Base-by-base conservation (phyloP, 495 filamentous ascomycete species). In the Amphirosellinia nigrospora region DNA sequence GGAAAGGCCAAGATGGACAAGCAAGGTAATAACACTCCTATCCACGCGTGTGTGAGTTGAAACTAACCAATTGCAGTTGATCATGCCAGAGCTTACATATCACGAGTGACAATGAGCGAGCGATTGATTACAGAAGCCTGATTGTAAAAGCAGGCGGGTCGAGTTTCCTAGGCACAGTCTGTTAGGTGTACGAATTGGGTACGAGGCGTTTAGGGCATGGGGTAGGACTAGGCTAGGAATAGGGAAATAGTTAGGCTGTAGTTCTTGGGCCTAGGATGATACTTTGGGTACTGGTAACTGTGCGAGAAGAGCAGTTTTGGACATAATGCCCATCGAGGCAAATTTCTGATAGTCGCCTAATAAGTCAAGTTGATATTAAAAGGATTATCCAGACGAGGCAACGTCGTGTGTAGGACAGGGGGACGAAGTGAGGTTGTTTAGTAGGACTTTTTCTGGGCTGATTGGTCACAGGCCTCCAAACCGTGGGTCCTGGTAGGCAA, bases 1-100 rank as follows among this genome's bases (percentile, higher is more conserved):
- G 39, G 68, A 0, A 61, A 32, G 26, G 59, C 45, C 11, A 78
- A 76, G 64, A 78, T 78, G 73, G 70, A 74, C 52, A 71, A 73
- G 52, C 72, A 72, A 55, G 21, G 75, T 73, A 74, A 74, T 23
- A 70, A 41, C 59, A 39, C 46, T 46, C 62, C 41, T 46, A 53
- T 62, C 43, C 4, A 52, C 56, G 13, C 34, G 32, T 2, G 41
- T n/a, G 50, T 32, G 23, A 46, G 21, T 7, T 50, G 58, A 28
- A 61, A 15, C 56, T 66, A 21, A 71, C 61, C 39, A 52, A 55
- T 56, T 60, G 52, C 53, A 71, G 69, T 71, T 39, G 61, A 66
- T 26, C 11, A 60, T 45, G 69, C 69, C 10, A 50, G 48, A 32
- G 62, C 50, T 4, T 64, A 66, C 63, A 71, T 71, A 55, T 48